Percentiles rank a stretch among this genome's conserved stretches.
Evolutionary conservation across 495 filamentous ascomycete species (phyloP).

Genomic region (Tricharina praecox): DNA sequence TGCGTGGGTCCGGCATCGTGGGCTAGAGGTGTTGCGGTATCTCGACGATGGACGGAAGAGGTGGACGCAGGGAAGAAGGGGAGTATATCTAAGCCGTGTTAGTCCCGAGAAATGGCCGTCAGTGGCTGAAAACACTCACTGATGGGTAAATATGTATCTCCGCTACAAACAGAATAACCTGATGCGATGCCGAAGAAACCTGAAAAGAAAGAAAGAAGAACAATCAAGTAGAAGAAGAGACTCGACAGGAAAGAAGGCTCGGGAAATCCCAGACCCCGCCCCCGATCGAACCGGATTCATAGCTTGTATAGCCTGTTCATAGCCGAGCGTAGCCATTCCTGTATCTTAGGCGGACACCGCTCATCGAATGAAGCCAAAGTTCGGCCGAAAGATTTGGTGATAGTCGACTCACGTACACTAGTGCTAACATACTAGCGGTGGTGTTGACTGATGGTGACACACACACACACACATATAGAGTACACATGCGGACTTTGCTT

Average conservation of each 20-base stretch:
- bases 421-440: background rate
- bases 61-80: background rate
- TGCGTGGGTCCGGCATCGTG: background rate
- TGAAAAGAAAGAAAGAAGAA: background rate
- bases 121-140: background rate
- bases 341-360: background rate
- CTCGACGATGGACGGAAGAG: background rate
- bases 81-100: background rate
- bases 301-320: no score
- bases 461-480: no score
- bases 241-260: background rate
- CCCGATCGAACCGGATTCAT: no score
- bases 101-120: background rate
- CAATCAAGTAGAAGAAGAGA: background rate
- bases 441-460: background rate
- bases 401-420: no score
- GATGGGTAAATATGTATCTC: background rate
- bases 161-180: background rate
- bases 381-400: background rate
- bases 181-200: background rate
- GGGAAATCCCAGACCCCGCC: background rate
- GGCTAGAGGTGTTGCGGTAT: background rate
- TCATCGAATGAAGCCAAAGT: background rate
- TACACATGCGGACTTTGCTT: background rate
- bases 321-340: background rate